Percentiles rank a stretch among this genome's conserved stretches.
Conservation (phyloP, 495 filamentous ascomycete species). For the Penicillium longicatenatum region DNA sequence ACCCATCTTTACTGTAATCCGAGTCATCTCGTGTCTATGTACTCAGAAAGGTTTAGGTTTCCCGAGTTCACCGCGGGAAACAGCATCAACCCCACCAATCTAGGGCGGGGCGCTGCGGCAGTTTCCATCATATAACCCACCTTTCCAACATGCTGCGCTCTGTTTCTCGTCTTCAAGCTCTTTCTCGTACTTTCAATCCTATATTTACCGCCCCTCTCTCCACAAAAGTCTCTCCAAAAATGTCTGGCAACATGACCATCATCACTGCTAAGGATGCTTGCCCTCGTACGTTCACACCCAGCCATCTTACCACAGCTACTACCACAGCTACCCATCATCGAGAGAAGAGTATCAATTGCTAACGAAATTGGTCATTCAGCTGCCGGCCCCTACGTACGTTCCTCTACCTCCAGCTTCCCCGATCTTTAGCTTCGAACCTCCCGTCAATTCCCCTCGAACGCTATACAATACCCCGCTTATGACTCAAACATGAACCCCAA, state of each 20-base stretch:
- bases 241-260: slow-evolving; percentile 41
- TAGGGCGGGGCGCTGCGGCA: slow-evolving; percentile 20
- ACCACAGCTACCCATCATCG: too few species aligned
- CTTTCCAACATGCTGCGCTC: slow-evolving; percentile 30
- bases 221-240: slow-evolving; percentile 17
- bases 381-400: slow-evolving; percentile 60
- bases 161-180: slow-evolving; percentile 31
- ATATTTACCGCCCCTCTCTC: slow-evolving; percentile 9
- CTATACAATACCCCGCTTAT: slow-evolving; percentile 1
- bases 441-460: not conserved
- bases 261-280: slow-evolving; percentile 48
- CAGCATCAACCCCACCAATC: slow-evolving; percentile 28
- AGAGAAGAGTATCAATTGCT: slow-evolving; percentile 25
- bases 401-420: not conserved
- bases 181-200: slow-evolving; percentile 19
- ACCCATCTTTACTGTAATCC: not conserved
- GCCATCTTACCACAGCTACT: slow-evolving; percentile 1
- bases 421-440: not conserved
- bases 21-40: not conserved
- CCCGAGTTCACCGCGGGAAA: slow-evolving; percentile 10
- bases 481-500: not conserved
- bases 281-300: slow-evolving; percentile 42
- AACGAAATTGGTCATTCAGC: slow-evolving; percentile 40
- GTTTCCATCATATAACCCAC: slow-evolving; percentile 9
- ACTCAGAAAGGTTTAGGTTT: too few species aligned